phyloP scores from a whole-genome alignment of 2,329 filamentous ascomycete genomes.

The Beauveria scarabaeidicola region DNA sequence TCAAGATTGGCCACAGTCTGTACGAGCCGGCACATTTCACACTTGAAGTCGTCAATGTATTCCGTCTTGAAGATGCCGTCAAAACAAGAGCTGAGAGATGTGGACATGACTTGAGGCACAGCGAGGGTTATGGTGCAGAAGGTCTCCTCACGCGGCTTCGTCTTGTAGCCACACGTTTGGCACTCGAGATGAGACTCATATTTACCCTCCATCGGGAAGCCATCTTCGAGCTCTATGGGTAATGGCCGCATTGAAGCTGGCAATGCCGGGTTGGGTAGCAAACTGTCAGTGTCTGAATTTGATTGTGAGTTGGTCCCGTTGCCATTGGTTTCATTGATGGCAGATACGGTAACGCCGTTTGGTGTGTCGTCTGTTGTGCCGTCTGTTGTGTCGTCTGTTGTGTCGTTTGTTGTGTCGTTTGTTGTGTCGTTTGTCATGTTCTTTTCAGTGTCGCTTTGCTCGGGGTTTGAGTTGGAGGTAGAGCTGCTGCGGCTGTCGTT shows the following conservation, averaged over 20 bases:
- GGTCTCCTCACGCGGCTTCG: conserved; percentile 70
- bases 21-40: conserved; percentile 81
- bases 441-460: conserved; percentile 17
- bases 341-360: background rate
- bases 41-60: conserved; percentile 94
- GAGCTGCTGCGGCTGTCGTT: conserved; percentile 10
- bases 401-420: background rate
- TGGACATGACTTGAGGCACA: conserved; percentile 75
- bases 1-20: conserved; percentile 63
- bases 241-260: conserved; percentile 15
- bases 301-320: conserved; percentile 2
- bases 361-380: background rate
- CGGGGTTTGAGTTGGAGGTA: conserved; percentile 4
- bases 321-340: conserved; percentile 5
- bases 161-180: conserved; percentile 79
- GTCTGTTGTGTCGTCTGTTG: background rate
- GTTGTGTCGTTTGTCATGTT: background rate
- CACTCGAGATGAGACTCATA: conserved; percentile 95
- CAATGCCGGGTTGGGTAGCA: conserved; percentile 14
- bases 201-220: conserved; percentile 86
- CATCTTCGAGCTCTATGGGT: conserved; percentile 47
- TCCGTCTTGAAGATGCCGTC: conserved; percentile 92
- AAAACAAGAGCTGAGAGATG: conserved; percentile 79
- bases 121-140: conserved; percentile 91
- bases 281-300: background rate